Base-by-base conservation (phyloP, 140 eudicot species). In the Cichorium intybus region DNA sequence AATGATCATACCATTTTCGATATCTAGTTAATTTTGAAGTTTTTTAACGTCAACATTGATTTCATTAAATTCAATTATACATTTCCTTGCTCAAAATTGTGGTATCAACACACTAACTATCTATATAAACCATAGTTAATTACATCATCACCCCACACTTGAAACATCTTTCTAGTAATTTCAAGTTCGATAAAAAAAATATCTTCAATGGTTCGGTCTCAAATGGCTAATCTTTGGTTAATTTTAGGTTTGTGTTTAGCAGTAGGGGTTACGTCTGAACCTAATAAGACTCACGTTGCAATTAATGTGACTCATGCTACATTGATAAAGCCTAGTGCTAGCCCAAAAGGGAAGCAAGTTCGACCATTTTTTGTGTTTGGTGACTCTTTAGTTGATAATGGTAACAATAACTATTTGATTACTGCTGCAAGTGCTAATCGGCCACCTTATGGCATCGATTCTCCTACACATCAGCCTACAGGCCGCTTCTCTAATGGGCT, bases 321-420 rank as follows among this genome's bases (percentile, higher is more conserved):
- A 11, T 34, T 57, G 12, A 43, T 4, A 3, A 52, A 5, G 23
- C 49, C 59, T 4, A 56, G 17, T 75, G 63, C 24, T 28, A 51
- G 33, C 43, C 70, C 64, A 20, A 67, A 35, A 20, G 8, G 10
- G 57, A 74, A 75, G 20, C 75, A 75, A 67, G 41, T 56, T 2
- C 66, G 80, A 6, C 64, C 86, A n/a, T 77, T 76, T 75, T 81
- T 81, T 66, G 86, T 81, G 55, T 81, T 81, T 49, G 86, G 86
- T 3, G 86, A 81, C 74, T 81, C 86, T 0, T 68, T 81, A 26
- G 86, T 81, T 6, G 86, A 81, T 34, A 81, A 60, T 39, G 86
- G 86, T 33, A 81, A 81, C 75, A 81, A 81, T 48, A 73, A 81
- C 52, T 81, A 34, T 67, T 57, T 81, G 76, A 58, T 24, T 35